Base-by-base conservation (phyloP, 2,329 filamentous ascomycete genomes). In the Dactylellina haptotyla region DNA sequence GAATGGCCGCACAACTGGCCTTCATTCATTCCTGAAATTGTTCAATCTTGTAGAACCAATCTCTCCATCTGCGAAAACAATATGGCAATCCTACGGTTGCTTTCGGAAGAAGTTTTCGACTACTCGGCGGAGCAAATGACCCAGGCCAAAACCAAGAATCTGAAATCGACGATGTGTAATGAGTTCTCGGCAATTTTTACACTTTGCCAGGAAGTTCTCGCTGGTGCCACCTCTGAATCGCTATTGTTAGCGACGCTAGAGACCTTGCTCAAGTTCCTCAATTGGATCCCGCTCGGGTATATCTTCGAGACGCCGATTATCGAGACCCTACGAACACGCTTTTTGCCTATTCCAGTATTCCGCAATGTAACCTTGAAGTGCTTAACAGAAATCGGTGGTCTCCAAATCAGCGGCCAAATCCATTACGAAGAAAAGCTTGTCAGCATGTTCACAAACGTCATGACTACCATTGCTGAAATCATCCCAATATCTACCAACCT, bases 1-100 rank as follows among this genome's bases (percentile, higher is more conserved):
- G 95, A 99, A 83, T 99, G 95, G 95, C 95, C 95, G 66, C 94
- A 98, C 83, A 96, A 99, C 85, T 99, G 96, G 95, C 95, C 96
- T 9, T 97, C 93, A 18, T 99, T 99, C 83, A 98, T 99, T 86
- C 98, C 98, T 85, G 95, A 99, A 84, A 99, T 99, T 82, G 93
- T 99, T 78, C 90, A 92, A 20, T 94, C 95, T 64, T 98, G 93
- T 83, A 93, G 96, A 81, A 94, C 92, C 77, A 97, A 91, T 82
- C 85, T 99, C 61, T 95, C 94, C 37, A 96, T 99, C 78, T 99
- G 96, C 87, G 95, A 99, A 84, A 99, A 99, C 85, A 99, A 99
- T 85, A 99, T 99, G 95, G 93, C 92, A 76, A 98, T 99, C 78
- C 87, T 99, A 77, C 90, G 95, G 72, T 84, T 99, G 78, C 87